phyloP scores from a whole-genome alignment of 1,284 basidiomycete genomes.

The Taiwanofungus camphoratus region DNA sequence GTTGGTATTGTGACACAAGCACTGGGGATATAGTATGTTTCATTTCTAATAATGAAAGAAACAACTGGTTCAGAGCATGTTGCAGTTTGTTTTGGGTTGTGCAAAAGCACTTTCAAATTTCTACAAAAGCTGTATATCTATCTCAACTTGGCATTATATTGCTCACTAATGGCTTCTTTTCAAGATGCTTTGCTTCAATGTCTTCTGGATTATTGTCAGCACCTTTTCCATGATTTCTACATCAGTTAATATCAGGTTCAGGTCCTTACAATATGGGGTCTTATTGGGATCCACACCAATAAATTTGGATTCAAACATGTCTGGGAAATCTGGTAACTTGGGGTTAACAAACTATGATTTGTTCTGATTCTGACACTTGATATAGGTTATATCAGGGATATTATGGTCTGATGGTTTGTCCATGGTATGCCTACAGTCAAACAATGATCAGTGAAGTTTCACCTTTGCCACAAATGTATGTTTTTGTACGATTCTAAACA shows the following conservation, averaged over 20 bases:
- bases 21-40: slow-evolving; percentile 65
- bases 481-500: slow-evolving; percentile 8
- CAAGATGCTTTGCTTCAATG: slow-evolving; percentile 69
- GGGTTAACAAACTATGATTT: neutral
- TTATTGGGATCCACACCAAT: slow-evolving; percentile 69
- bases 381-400: slow-evolving; percentile 62
- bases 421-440: slow-evolving; percentile 82
- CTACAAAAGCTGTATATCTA: slow-evolving; percentile 59
- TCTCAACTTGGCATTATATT: neutral
- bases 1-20: slow-evolving; percentile 74
- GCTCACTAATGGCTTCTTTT: slow-evolving; percentile 2
- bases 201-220: slow-evolving; percentile 66
- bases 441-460: slow-evolving; percentile 84
- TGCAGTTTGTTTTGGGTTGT: slow-evolving; percentile 69
- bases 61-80: neutral
- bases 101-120: slow-evolving; percentile 65
- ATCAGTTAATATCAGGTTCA: slow-evolving; percentile 18
- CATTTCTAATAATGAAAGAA: neutral
- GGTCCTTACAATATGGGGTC: slow-evolving; percentile 71
- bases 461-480: slow-evolving; percentile 65
- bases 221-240: slow-evolving; percentile 2
- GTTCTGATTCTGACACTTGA: neutral
- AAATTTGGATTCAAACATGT: slow-evolving; percentile 78
- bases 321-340: slow-evolving; percentile 71
- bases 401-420: slow-evolving; percentile 76